A percentile compares a stretch with the other conserved stretches of the same genome.
These are phyloP conservation scores for Hypsizygus ulmarius DNA, from an alignment of 1,284 basidiomycete species.

Conservation along the genomic window DNA sequence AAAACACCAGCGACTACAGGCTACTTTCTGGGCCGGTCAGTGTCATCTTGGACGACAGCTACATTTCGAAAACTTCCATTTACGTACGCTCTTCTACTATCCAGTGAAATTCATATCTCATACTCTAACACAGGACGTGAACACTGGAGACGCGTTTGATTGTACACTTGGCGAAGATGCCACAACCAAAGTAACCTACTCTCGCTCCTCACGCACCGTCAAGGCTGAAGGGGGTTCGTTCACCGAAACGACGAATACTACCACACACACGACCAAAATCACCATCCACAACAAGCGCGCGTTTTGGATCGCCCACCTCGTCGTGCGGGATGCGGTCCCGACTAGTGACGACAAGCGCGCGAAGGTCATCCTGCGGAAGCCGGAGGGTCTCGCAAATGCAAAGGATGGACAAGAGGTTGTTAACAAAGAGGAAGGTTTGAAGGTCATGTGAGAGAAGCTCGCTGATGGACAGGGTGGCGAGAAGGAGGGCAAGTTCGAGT, in stretches of 20 bases:
- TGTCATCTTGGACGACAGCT: conserved; percentile 50
- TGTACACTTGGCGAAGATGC: conserved; percentile 56
- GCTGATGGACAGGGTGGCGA: conserved; percentile 38
- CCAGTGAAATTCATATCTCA: neutral
- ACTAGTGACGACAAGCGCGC: conserved; percentile 39
- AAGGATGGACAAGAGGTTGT: conserved; percentile 41
- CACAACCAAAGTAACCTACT: conserved; percentile 46
- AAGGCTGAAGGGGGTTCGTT: conserved; percentile 38
- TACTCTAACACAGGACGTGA: conserved; percentile 38
- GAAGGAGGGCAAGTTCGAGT: conserved; percentile 43
- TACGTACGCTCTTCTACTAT: conserved; percentile 27
- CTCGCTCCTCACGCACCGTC: conserved; percentile 36
- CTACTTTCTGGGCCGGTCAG: conserved; percentile 50
- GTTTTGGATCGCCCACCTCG: conserved; percentile 40
- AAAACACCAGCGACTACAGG: conserved; percentile 51
- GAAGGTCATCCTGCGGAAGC: conserved; percentile 46
- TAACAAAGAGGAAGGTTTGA: conserved; percentile 25
- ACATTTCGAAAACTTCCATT: conserved; percentile 47
- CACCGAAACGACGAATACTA: conserved; percentile 41
- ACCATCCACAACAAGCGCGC: conserved; percentile 49
- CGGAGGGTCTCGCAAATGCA: conserved; percentile 44
- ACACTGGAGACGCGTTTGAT: conserved; percentile 47
- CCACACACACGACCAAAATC: conserved; percentile 42
- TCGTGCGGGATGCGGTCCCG: conserved; percentile 51
- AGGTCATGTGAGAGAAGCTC: conserved; percentile 37